Evolutionary conservation across 345 rosid genomes (phyloP), one percentile per base, ranked within the genome.

Genomic region (Bruguiera parviflora): DNA sequence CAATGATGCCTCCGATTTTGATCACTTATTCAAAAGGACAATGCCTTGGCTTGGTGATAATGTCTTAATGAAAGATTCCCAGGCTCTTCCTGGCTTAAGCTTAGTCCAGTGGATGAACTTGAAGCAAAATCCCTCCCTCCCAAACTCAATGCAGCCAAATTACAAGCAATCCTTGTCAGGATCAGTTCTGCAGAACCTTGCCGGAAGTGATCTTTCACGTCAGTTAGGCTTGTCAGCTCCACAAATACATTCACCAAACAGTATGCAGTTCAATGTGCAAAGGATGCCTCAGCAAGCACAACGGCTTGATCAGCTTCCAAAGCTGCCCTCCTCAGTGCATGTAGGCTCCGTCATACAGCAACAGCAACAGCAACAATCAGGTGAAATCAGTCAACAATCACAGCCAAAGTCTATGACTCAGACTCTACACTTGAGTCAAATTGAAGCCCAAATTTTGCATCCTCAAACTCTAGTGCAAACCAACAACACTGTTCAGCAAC

Each of bases 21-120:
- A 96, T 75, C 83, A 78, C 75, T 64, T 89, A 29, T 81, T 92
- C 77, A 92, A 89, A 86, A 88, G 96, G 84, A 78, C 90, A 28
- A 84, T 92, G 92, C 96, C 96, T 62, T 90, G 97, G 96, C 84
- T 89, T 66, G 91, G 89, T n/a, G 92, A 88, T 77, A 85, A 92
- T 73, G 57, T 81, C 31, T 78, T 76, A 69, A 82, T 84, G 86
- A 92, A 92, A 77, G 99, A 90, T 62, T 47, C 92, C 51, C 96
- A 43, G 69, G 79, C 81, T 63, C 78, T 43, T 52, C 87, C 94
- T 55, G 97, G 96, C 61, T 71, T 96, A 52, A 88, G 96, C 78
- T 78, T 96, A 73, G 89, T 83, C 75, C 96, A 92, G 77, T 90
- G 96, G 96, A 92, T 92, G 97, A 92, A 81, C 75, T 80, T 92